Evolutionary conservation across 352 stramenopile species (phyloP), one percentile per base, ranked within the genome.

Genomic region (Phytophthora cryptogea): DNA sequence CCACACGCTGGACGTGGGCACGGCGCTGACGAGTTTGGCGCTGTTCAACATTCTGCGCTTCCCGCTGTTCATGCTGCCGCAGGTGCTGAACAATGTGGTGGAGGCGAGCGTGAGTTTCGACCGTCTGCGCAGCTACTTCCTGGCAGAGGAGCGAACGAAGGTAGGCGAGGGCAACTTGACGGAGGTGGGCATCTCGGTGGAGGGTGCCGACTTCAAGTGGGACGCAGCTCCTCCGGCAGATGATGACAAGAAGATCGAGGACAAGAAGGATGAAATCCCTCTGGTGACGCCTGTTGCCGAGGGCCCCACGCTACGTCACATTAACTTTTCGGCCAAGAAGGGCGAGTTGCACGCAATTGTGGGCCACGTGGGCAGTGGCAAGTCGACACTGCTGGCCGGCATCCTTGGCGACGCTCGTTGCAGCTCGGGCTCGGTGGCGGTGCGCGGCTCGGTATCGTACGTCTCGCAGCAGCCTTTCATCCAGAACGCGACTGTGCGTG

Each of bases 381-480:
- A 89, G 56, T 89, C 82, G 13, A 88, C 70, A 4, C 59, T 89
- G 10, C 54, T 88, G 4, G 43, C 63, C 17, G 78, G 74, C 3
- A 76, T 86, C 28, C 33, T 80, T 13, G 81, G 79, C 4, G 67
- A 83, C 3, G 69, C 66, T 23, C 66, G 66, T 8, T 79, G 67
- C 27, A 73, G 52, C 27, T 46, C 54, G 5, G 74, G 79, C 3
- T 54, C 68, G 13, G 75, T 90, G 8, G 55, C 67, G 3, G 68
- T 97, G 8, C 78, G 86, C n/a, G 96, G 96, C 11, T 85, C 72
- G 2, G 74, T 99, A 7, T 93, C 91, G 1, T 99, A 98, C 56
- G 89, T 97, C 43, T 72, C 90, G 14, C 96, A 99, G 74, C 94
- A 89, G 26, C 80, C 97, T 10, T 99, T 98, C 61, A 98, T 99